A percentile compares a stretch with the other conserved stretches of the same genome.
Evolutionary conservation across 1,139 yeast genomes (phyloP).

Genomic region (Geotrichum phurueaensis): DNA sequence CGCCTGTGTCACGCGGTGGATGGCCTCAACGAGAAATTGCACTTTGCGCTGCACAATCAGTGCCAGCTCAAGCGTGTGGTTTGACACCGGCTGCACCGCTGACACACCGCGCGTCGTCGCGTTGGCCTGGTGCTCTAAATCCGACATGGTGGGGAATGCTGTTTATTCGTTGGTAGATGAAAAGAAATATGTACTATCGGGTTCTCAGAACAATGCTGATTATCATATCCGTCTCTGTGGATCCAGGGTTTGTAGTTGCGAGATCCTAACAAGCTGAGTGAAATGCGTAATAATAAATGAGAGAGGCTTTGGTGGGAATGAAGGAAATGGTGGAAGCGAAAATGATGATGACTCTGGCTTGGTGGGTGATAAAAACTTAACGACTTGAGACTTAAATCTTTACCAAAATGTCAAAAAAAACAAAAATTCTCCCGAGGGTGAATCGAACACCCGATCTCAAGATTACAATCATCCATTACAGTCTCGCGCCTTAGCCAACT

Average conservation of each 20-base stretch:
- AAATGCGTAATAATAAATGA: not conserved
- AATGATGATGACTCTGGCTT: not conserved
- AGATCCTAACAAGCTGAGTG: not conserved
- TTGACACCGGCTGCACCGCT: not conserved
- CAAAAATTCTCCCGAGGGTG: constrained; percentile 61
- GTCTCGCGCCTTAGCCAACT: constrained; percentile 78
- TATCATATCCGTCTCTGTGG: not conserved
- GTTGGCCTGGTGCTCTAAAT: not conserved
- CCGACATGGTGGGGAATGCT: not conserved
- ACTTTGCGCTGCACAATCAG: not conserved
- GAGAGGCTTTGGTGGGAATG: not conserved
- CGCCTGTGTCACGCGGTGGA: not conserved
- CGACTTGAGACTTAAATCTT: no score
- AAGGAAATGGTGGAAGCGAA: not conserved
- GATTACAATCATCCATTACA: constrained; percentile 55
- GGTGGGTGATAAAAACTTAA: no score
- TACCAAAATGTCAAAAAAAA: no score
- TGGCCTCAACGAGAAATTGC: not conserved
- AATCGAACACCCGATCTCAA: constrained; percentile 78
- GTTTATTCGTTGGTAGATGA: not conserved
- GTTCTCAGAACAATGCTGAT: not conserved
- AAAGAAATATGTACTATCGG: not conserved
- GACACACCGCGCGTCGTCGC: not conserved
- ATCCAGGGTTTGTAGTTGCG: not conserved
- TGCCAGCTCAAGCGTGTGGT: not conserved